phyloP scores from a whole-genome alignment of 1,284 basidiomycete genomes.

The Sphagnurus paluster region DNA sequence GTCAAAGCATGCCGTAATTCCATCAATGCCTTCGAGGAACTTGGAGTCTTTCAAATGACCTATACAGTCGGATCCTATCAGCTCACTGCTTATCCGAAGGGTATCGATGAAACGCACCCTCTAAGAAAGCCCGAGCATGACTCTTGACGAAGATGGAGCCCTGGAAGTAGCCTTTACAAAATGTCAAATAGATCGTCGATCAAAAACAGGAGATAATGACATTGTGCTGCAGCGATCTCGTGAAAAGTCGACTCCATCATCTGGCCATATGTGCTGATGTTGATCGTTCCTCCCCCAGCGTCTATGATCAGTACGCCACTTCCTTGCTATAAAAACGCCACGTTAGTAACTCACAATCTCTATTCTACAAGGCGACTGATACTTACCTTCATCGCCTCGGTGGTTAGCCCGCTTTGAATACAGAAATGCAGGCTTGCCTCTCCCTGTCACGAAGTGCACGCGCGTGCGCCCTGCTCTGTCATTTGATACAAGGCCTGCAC shows the following conservation, averaged over 20 bases:
- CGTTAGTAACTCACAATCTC: neutral
- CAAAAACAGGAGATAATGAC: constrained; percentile 10
- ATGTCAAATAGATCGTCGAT: neutral
- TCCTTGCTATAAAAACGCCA: constrained; percentile 23
- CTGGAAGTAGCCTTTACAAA: constrained; percentile 4
- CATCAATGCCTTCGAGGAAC: constrained; percentile 34
- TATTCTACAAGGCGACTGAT: neutral
- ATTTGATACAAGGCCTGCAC: constrained; percentile 33
- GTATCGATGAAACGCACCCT: constrained; percentile 24
- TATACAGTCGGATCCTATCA: neutral
- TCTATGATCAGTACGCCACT: constrained; percentile 47
- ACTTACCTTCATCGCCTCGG: constrained; percentile 37
- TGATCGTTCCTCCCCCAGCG: constrained; percentile 48
- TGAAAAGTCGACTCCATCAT: constrained; percentile 10
- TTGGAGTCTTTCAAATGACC: constrained; percentile 21
- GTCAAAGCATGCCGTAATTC: constrained; percentile 44
- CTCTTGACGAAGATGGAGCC: constrained; percentile 33
- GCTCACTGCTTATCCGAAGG: too few species aligned
- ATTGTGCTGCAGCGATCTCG: constrained; percentile 22
- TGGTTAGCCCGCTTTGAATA: constrained; percentile 36
- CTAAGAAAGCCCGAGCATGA: constrained; percentile 33
- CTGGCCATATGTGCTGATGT: constrained; percentile 23
- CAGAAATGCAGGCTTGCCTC: constrained; percentile 52
- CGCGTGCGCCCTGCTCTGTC: constrained; percentile 32
- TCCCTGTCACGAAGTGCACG: constrained; percentile 48